These are phyloP conservation scores for Apiospora pterosperma DNA, from an alignment of 2,329 filamentous ascomycete genomes.

Conservation along the genomic window DNA sequence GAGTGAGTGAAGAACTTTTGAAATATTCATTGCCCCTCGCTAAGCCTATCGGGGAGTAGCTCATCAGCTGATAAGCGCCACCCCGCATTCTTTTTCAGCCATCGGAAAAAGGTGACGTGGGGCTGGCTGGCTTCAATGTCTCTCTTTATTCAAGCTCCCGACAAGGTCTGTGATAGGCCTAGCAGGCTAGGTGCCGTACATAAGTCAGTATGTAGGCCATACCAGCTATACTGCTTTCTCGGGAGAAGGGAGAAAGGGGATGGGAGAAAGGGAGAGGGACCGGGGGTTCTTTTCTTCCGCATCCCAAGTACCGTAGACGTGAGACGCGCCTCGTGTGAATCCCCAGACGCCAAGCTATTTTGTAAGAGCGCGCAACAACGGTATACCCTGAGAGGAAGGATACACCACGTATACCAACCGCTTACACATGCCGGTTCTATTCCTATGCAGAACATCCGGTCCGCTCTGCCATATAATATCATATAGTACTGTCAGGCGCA, in stretches of 20 bases:
- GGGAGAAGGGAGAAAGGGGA: not conserved
- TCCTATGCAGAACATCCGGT: not conserved
- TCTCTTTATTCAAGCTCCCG: not conserved
- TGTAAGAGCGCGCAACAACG: not conserved
- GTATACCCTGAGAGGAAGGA: not conserved
- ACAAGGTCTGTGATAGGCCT: not conserved
- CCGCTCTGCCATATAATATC: not conserved
- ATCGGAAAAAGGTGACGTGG: not conserved
- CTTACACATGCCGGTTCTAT: not conserved
- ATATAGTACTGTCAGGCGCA: too few species aligned
- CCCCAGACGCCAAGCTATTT: not conserved
- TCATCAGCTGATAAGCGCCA: not conserved
- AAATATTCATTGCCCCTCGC: slow-evolving; percentile 4
- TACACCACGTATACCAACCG: not conserved
- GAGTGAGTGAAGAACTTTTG: slow-evolving; percentile 6
- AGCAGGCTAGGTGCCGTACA: too few species aligned
- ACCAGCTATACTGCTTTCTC: too few species aligned
- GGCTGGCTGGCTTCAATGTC: not conserved
- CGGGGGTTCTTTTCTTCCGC: not conserved
- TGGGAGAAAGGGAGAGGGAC: not conserved
- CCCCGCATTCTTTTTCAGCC: too few species aligned
- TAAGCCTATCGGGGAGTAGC: not conserved
- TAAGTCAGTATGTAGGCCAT: too few species aligned
- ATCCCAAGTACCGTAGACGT: not conserved
- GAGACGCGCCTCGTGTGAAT: not conserved